Evolutionary conservation across 1,284 basidiomycete genomes (phyloP), one percentile per base, ranked within the genome.

Genomic region (Lentinula novae-zelandiae): DNA sequence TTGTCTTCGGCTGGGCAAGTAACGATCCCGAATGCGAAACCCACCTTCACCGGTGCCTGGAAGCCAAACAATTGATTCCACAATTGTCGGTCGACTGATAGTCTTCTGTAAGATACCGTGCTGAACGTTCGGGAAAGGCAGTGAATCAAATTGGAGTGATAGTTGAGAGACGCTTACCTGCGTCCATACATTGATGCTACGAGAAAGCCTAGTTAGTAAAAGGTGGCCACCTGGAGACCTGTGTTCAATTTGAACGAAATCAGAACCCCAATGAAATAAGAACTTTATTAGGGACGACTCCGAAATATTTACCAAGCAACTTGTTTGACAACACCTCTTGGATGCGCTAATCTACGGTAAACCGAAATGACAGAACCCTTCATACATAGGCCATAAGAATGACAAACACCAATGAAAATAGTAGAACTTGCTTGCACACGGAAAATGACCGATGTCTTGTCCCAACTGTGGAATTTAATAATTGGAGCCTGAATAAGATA

Each of bases 161-260:
- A 60, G 46, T 38, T 46, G 48, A 55, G 22, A 53, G 54, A 40
- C 56, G 71, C 79, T 59, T 65, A 88, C 87, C 75, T 85, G 82
- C 8, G 83, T 85, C 90, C 90, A 92, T 52, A 92, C 76, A 72
- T 91, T 92, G 63, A 92, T 79, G n/a, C 83, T 84, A 62, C 85
- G 81, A 59, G 76, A 78, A 63, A 89, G 79, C 70, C 87, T 89
- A 10, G 89, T 90, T 34, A 91, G 73, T 7, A 91, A 73, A 53
- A 79, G 70, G 60, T 76, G 78, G 7, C 90, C 86, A 33, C 77
- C 82, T 1, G 88, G 87, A 33, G 89, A 89, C 87, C 87, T 89
- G 65, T 22, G 20, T 20, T 17, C 12, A 58, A 63, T 27, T 27
- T 4, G 27, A 27, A 27, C 27, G 3, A 27, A 27, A 27, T 27